Conservation (phyloP, 2,329 filamentous ascomycete genomes). For the Aspergillus niger region DNA sequence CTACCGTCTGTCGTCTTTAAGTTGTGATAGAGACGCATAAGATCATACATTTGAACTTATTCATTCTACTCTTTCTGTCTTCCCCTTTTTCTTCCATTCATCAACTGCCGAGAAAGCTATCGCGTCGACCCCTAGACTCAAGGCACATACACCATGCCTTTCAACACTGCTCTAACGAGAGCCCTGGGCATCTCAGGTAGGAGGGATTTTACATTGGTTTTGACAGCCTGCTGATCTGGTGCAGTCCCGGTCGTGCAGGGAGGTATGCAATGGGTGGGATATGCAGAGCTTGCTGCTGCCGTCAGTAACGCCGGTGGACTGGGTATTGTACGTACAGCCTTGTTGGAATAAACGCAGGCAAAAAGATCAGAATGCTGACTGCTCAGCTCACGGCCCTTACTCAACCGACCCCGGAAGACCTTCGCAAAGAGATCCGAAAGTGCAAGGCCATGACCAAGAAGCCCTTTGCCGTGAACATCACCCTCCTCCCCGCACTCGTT, state of each 20-base stretch:
- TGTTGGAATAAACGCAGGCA: too few relatives aligned
- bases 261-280: slow-evolving; percentile 60
- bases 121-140: background rate
- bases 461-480: slow-evolving; percentile 89
- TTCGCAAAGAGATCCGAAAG: slow-evolving; percentile 88
- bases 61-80: background rate
- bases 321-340: slow-evolving; percentile 48
- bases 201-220: slow-evolving; percentile 6
- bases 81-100: slow-evolving; percentile 2
- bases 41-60: background rate
- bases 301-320: slow-evolving; percentile 57
- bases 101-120: background rate
- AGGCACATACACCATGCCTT: slow-evolving; percentile 54
- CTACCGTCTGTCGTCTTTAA: background rate
- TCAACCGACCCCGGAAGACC: slow-evolving; percentile 85
- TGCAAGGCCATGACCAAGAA: slow-evolving; percentile 69
- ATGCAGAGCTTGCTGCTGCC: slow-evolving; percentile 55
- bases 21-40: background rate
- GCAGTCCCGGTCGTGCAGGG: slow-evolving; percentile 54
- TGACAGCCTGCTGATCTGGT: background rate
- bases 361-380: background rate
- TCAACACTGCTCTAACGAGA: slow-evolving; percentile 65
- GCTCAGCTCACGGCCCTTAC: slow-evolving; percentile 65
- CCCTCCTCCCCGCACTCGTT: slow-evolving; percentile 83
- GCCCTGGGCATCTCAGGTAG: slow-evolving; percentile 57